Evolutionary conservation across 768 basidiomycete genomes (phyloP).

Genomic region (Terana coerulea): DNA sequence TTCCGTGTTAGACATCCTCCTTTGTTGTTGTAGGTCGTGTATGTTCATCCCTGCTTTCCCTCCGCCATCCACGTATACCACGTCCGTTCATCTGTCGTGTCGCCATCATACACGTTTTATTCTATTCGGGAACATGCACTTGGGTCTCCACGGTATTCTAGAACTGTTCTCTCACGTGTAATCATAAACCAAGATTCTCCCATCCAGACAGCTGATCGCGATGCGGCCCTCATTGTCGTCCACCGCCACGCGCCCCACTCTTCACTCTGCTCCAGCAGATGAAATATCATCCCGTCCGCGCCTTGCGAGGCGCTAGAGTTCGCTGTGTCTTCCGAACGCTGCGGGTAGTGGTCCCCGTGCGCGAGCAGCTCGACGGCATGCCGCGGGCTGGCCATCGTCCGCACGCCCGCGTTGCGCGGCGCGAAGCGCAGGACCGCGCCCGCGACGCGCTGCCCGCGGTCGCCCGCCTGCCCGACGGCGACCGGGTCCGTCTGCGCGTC

Average conservation of each 20-base stretch:
- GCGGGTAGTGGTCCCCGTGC: neutral
- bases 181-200: slow-evolving; percentile 47
- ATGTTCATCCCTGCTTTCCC: neutral
- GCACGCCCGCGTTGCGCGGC: neutral
- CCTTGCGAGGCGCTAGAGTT: neutral
- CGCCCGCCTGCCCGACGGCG: slow-evolving; percentile 21
- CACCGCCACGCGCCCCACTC: slow-evolving; percentile 43
- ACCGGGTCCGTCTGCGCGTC: slow-evolving; percentile 54
- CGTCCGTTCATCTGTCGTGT: too few species aligned
- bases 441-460: slow-evolving; percentile 58
- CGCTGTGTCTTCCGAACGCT: neutral
- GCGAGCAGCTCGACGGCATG: slow-evolving; percentile 4
- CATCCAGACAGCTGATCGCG: slow-evolving; percentile 35
- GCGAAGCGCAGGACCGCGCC: slow-evolving; percentile 30
- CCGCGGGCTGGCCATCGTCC: neutral
- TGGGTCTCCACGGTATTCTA: neutral
- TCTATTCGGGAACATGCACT: too few species aligned
- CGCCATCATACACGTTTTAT: too few species aligned
- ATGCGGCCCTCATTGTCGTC: slow-evolving; percentile 36
- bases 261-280: slow-evolving; percentile 40
- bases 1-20: too few species aligned
- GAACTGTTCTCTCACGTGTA: slow-evolving; percentile 28
- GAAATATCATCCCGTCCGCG: slow-evolving; percentile 32
- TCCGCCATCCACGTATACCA: too few species aligned
- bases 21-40: neutral